These are phyloP conservation scores for Venturia nashicola DNA, from an alignment of 2,329 filamentous ascomycete species.

Conservation along the genomic window DNA sequence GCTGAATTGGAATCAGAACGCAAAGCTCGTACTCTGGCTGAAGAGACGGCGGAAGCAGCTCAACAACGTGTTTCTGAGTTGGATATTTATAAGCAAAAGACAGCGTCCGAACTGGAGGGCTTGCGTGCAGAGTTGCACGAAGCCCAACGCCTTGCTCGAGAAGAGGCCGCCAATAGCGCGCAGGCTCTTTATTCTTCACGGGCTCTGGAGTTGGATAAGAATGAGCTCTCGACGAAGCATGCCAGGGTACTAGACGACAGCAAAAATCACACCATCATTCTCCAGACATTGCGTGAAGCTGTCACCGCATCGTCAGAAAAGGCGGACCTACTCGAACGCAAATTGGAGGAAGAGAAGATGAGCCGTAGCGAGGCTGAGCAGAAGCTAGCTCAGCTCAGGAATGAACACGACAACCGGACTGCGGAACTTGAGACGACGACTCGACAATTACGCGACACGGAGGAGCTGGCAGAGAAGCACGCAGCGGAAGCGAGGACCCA, in stretches of 20 bases:
- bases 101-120: constrained; percentile 71
- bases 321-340: constrained; percentile 61
- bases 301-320: constrained; percentile 70
- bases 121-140: constrained; percentile 77
- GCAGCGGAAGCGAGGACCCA: constrained; percentile 80
- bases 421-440: constrained; percentile 64
- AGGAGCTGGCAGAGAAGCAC: constrained; percentile 79
- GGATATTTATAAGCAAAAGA: constrained; percentile 72
- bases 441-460: constrained; percentile 67
- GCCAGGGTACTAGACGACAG: constrained; percentile 54
- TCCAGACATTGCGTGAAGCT: constrained; percentile 65
- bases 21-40: constrained; percentile 68
- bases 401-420: constrained; percentile 70
- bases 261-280: constrained; percentile 56
- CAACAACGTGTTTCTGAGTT: constrained; percentile 75
- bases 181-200: constrained; percentile 66
- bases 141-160: constrained; percentile 62
- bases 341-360: constrained; percentile 71
- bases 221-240: constrained; percentile 58
- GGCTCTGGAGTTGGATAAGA: constrained; percentile 74
- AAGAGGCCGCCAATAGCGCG: constrained; percentile 65
- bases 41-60: constrained; percentile 73
- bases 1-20: constrained; percentile 70
- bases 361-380: constrained; percentile 62
- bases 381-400: constrained; percentile 63